phyloP scores from a whole-genome alignment of 768 basidiomycete genomes.

The Hydnomerulius pinastri region DNA sequence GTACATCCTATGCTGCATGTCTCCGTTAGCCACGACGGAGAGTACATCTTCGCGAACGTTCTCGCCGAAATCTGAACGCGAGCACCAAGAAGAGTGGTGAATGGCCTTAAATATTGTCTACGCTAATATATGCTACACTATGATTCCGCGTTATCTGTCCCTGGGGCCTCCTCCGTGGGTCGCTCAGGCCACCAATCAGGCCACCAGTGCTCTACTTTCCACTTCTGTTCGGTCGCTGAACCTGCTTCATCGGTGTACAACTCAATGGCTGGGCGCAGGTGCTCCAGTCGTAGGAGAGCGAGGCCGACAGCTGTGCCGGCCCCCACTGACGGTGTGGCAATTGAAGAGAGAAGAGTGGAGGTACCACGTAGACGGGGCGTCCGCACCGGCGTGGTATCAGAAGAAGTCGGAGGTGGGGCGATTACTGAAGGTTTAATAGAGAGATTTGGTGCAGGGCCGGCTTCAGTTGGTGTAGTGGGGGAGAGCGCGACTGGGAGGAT shows the following conservation, averaged over 20 bases:
- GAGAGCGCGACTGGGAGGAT: constrained; percentile 75
- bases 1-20: constrained; percentile 47
- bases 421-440: constrained; percentile 25
- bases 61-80: constrained; percentile 46
- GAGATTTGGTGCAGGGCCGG: constrained; percentile 21
- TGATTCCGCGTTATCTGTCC: constrained; percentile 20
- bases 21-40: constrained; percentile 83
- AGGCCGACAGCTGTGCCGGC: constrained; percentile 57
- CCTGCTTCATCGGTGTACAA: constrained; percentile 14
- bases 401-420: constrained; percentile 5
- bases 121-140: constrained; percentile 7
- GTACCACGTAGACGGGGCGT: constrained; percentile 65
- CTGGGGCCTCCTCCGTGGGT: constrained; percentile 16
- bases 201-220: constrained; percentile 64
- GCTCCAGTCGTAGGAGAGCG: constrained; percentile 79
- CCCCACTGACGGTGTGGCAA: constrained; percentile 28
- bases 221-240: constrained; percentile 21
- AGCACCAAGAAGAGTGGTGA: background rate
- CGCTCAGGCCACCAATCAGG: constrained; percentile 62
- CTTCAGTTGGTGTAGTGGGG: constrained; percentile 32
- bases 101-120: background rate
- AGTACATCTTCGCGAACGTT: constrained; percentile 72
- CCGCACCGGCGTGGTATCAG: constrained; percentile 34
- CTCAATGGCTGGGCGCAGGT: constrained; percentile 38
- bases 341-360: constrained; percentile 71